Evolutionary conservation across 306 rosid genomes (phyloP).

Genomic region (Castanea mollissima): DNA sequence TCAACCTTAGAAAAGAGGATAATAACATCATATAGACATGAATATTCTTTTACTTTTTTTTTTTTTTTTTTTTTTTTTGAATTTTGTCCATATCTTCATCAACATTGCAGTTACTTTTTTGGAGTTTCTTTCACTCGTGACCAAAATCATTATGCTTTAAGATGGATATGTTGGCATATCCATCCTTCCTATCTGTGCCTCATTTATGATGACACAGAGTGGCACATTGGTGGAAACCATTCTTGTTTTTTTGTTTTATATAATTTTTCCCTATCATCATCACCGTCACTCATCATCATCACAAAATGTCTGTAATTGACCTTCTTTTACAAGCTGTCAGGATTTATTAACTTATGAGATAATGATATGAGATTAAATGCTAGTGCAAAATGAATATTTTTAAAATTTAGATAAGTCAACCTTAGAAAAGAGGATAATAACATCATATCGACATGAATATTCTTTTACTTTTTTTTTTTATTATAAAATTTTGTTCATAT

Average conservation of each 20-base stretch:
- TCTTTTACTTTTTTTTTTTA: neutral
- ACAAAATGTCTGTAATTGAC: neutral
- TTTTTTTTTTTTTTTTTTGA: neutral
- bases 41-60: neutral
- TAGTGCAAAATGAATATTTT: neutral
- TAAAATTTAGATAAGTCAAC: neutral
- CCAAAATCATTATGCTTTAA: neutral
- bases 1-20: neutral
- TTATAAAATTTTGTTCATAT: neutral
- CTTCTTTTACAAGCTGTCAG: neutral
- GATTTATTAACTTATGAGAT: neutral
- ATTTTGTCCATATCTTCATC: neutral
- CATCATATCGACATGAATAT: neutral
- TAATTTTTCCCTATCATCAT: neutral
- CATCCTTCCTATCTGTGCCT: neutral
- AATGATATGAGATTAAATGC: neutral
- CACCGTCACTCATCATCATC: neutral
- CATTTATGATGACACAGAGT: neutral
- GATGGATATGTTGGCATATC: neutral
- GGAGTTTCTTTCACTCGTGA: neutral
- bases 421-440: neutral
- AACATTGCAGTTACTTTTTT: neutral
- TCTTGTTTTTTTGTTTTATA: neutral
- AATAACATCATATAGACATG: neutral
- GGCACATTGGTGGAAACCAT: neutral